Conservation (phyloP, 2,329 filamentous ascomycete species). For the Ceratocystis lukuohia region DNA sequence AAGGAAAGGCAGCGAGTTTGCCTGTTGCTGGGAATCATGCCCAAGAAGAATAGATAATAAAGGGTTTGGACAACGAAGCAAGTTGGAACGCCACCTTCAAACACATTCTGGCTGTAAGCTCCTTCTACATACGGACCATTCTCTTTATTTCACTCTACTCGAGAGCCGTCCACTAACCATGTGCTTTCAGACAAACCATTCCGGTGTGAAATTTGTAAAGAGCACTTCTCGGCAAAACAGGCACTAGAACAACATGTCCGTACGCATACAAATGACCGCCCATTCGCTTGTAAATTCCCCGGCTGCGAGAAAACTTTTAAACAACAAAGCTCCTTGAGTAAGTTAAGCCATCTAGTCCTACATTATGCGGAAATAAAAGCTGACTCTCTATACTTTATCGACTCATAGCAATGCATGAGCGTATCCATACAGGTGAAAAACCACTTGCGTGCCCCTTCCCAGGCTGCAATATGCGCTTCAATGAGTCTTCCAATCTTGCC, state of each 20-base stretch:
- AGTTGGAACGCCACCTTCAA: conserved; percentile 51
- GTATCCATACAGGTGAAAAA: conserved; percentile 53
- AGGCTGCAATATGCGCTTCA: conserved; percentile 43
- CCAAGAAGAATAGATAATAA: conserved; percentile 30
- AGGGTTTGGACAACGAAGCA: conserved; percentile 46
- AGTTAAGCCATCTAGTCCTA: conserved; percentile 22
- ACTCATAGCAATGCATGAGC: conserved; percentile 47
- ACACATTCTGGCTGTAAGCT: conserved; percentile 50
- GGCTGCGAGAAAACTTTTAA: conserved; percentile 48
- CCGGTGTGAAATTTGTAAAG: conserved; percentile 40
- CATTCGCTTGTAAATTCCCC: conserved; percentile 40
- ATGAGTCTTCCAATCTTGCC: conserved; percentile 52
- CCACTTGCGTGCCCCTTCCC: conserved; percentile 42
- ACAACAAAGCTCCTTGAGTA: conserved; percentile 54
- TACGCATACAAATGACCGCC: conserved; percentile 52
- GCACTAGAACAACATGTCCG: conserved; percentile 54
- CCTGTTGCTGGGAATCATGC: conserved; percentile 46
- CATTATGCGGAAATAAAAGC: not conserved
- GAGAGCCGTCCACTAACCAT: conserved; percentile 21
- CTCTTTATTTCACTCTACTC: conserved; percentile 20
- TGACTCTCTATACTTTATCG: conserved; percentile 11
- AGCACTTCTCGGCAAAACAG: conserved; percentile 52
- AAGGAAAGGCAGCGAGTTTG: conserved; percentile 35
- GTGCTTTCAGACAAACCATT: conserved; percentile 43
- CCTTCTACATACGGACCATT: not conserved